These are phyloP conservation scores for Talaromyces adpressus DNA, from an alignment of 495 filamentous ascomycete species.

Conservation along the genomic window DNA sequence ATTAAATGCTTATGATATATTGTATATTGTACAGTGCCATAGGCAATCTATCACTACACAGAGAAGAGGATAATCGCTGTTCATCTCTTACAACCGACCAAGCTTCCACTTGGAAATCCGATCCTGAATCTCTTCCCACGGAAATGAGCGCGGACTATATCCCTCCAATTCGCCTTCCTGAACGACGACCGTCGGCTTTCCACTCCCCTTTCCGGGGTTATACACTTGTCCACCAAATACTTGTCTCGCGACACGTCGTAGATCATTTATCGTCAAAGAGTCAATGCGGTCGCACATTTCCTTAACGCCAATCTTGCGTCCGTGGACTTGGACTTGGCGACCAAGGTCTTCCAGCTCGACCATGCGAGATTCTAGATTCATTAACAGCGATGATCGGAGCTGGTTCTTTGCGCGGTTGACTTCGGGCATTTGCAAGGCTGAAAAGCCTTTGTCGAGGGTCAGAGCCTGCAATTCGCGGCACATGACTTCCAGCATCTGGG, in stretches of 20 bases:
- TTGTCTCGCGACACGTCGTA: conserved; percentile 73
- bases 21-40: background rate
- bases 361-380: conserved; percentile 98
- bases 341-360: conserved; percentile 98
- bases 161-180: conserved; percentile 60
- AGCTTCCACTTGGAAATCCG: conserved; percentile 77
- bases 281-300: conserved; percentile 94
- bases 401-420: conserved; percentile 98
- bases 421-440: conserved; percentile 64
- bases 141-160: conserved; percentile 43
- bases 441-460: conserved; percentile 62
- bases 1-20: background rate
- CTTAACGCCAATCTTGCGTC: conserved; percentile 77
- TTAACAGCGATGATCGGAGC: conserved; percentile 79
- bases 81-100: conserved; percentile 50
- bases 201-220: conserved; percentile 73
- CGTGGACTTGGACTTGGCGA: conserved; percentile 91
- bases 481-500: conserved; percentile 85
- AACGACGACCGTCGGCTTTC: conserved; percentile 88
- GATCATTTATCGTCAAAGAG: conserved; percentile 68
- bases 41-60: background rate
- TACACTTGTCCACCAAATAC: conserved; percentile 71
- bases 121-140: conserved; percentile 87
- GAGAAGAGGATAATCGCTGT: background rate
- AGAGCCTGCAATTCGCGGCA: conserved; percentile 79